Evolutionary conservation across 192 early-diverging fungal species (phyloP), one percentile per base, ranked within the genome.

Genomic region (Coemansia sp.): DNA sequence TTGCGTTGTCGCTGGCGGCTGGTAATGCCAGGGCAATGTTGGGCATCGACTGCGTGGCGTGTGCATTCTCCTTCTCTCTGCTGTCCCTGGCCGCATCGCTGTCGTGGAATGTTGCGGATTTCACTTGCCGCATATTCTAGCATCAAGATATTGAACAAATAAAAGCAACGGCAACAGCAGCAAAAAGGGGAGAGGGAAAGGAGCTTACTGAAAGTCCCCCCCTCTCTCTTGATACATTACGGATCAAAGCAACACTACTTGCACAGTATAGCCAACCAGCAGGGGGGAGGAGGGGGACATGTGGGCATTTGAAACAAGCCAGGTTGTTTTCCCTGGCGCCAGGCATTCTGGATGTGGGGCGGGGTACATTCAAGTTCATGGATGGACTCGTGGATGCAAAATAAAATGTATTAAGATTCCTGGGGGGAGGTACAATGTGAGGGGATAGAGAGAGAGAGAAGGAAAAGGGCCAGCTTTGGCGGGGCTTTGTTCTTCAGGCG

Each of bases 1-100:
- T 25, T 25, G 49, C 49, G 22, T 52, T 25, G 22, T 25, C 49
- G 23, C 22, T 25, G 14, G 20, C 49, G 3, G 20, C 49, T 6
- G 23, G 49, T 20, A 59, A 62, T 10, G 42, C 14, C 9, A 76
- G 54, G 14, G 52, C 46, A 10, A 76, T 52, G 23, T 70, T 63
- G 19, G 68, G 64, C 42, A 71, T 41, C 29, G 75, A 71, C 11
- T 32, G 50, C 11, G 50, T 52, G 8, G 23, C 5, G 22, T 25
- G 22, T 36, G 19, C 19, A n/a, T 56, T 54, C 29, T 41, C 45
- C 32, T 55, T 35, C 14, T 25, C 5, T 17, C 22, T 8, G 59
- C 59, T 52, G 49, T 22, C 23, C 22, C 10, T 25, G 9, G 49
- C 49, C 9, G 49, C 49, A 52, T 52, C 10, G 49, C 23, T 13